Evolutionary conservation across 495 filamentous ascomycete genomes (phyloP), one percentile per base, ranked within the genome.

Genomic region (Xylaria nigripes): DNA sequence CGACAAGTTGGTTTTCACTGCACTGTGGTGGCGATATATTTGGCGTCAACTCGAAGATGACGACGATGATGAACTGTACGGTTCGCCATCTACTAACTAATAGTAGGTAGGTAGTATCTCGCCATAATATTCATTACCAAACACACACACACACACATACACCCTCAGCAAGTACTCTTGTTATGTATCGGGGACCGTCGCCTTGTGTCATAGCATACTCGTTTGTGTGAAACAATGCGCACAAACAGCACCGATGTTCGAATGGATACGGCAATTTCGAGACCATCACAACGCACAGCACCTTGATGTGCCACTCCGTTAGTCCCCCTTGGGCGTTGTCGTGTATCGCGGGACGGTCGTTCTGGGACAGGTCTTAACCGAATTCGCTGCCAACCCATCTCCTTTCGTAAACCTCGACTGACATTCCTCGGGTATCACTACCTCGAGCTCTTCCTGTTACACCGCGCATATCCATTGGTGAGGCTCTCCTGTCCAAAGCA

Each of bases 281-380:
- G 64, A 64, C 57, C 51, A 59, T 56, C 59, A 55, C 54, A 48
- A 51, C 43, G 50, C 51, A 47, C 59, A 64, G 53, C 62, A 57
- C 58, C 42, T 64, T 51, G 23, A 27, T 53, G 64, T 64, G 51
- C 19, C 52, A 66, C 61, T n/a, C 13, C 46, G n/a, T 43, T 27
- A 30, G 45, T 58, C 48, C 58, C 48, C 43, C 48, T 62, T 61
- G 54, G 61, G 56, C n/a, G 41, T 36, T 38, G 40, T 50, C 38
- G 56, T 66, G 59, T 44, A n/a, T 50, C 56, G 24, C 41, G 32
- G 32, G n/a, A 30, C 48, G 41, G 55, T 64, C 61, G 45, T 63
- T 66, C 58, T 62, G 46, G 64, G 61, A 61, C 55, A 54, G 18
- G 46, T 46, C 47, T 30, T 50, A 45, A 56, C 61, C 59, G 50